These are phyloP conservation scores for Teratosphaeria destructans DNA, from an alignment of 2,329 filamentous ascomycete species.

Conservation along the genomic window DNA sequence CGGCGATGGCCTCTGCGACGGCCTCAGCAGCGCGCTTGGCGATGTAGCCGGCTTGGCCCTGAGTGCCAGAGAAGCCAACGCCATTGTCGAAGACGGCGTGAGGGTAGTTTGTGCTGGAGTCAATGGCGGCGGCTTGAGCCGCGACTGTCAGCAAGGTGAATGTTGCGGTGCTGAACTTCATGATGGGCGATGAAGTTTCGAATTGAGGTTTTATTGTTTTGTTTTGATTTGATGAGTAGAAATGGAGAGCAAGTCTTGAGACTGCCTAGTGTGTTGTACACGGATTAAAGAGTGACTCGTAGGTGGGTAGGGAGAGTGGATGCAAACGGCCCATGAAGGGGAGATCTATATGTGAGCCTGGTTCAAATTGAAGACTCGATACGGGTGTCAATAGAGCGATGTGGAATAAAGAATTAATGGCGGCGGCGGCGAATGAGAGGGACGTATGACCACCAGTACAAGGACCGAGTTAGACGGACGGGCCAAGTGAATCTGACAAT, in stretches of 20 bases:
- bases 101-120: background rate
- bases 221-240: background rate
- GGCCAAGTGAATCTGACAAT: background rate
- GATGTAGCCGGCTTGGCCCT: slow-evolving; percentile 36
- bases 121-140: slow-evolving; percentile 11
- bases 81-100: slow-evolving; percentile 2
- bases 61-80: slow-evolving; percentile 28
- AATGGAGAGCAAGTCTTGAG: background rate
- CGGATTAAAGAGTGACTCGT: slow-evolving; percentile 1
- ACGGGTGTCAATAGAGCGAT: background rate
- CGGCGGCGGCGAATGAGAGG: background rate
- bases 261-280: background rate
- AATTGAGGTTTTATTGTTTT: background rate
- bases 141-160: slow-evolving; percentile 13
- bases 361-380: background rate
- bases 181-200: slow-evolving; percentile 10
- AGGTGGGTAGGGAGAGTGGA: background rate
- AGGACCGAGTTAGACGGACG: background rate
- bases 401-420: background rate
- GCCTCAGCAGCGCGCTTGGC: slow-evolving; percentile 29
- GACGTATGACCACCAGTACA: background rate
- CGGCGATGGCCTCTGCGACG: slow-evolving; percentile 22
- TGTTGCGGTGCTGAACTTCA: slow-evolving; percentile 14
- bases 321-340: background rate
- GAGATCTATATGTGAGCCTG: background rate